These are phyloP conservation scores for Xylariaceae sp. DNA, from an alignment of 2,329 filamentous ascomycete species.

Conservation along the genomic window DNA sequence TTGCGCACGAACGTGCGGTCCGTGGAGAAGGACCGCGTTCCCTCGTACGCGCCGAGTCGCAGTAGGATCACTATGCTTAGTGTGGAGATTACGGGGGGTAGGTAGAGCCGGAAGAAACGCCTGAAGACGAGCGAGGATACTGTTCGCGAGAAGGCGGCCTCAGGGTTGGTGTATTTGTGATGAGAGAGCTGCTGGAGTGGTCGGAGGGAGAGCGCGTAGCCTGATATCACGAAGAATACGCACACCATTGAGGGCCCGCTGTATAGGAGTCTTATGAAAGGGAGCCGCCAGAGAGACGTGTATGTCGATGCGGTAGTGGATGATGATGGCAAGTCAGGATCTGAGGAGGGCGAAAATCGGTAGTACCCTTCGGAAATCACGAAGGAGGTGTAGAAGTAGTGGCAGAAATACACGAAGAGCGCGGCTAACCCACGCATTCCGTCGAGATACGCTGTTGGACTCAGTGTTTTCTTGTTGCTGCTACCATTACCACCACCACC, in stretches of 20 bases:
- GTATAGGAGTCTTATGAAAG: constrained; percentile 60
- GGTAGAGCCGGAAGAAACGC: constrained; percentile 58
- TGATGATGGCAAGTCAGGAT: neutral
- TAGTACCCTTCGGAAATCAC: constrained; percentile 55
- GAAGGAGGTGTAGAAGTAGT: constrained; percentile 62
- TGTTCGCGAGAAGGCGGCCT: constrained; percentile 47
- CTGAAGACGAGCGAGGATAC: constrained; percentile 60
- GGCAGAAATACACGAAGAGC: constrained; percentile 63
- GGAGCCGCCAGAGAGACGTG: constrained; percentile 58
- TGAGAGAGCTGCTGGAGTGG: constrained; percentile 48
- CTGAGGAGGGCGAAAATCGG: constrained; percentile 12
- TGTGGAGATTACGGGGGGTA: constrained; percentile 59
- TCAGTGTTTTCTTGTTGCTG: constrained; percentile 50
- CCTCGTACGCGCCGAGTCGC: constrained; percentile 55
- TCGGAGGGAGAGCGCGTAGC: constrained; percentile 64
- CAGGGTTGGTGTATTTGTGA: constrained; percentile 24
- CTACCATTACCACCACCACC: constrained; percentile 28
- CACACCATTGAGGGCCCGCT: constrained; percentile 64
- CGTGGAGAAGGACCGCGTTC: constrained; percentile 53
- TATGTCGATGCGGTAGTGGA: constrained; percentile 41
- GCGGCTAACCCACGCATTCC: constrained; percentile 64
- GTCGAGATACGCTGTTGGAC: constrained; percentile 64
- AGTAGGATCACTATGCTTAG: constrained; percentile 54
- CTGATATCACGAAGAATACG: constrained; percentile 68
- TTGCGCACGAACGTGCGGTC: constrained; percentile 54